Base-by-base conservation (phyloP, 2,329 filamentous ascomycete species). In the Colletotrichum tropicale region DNA sequence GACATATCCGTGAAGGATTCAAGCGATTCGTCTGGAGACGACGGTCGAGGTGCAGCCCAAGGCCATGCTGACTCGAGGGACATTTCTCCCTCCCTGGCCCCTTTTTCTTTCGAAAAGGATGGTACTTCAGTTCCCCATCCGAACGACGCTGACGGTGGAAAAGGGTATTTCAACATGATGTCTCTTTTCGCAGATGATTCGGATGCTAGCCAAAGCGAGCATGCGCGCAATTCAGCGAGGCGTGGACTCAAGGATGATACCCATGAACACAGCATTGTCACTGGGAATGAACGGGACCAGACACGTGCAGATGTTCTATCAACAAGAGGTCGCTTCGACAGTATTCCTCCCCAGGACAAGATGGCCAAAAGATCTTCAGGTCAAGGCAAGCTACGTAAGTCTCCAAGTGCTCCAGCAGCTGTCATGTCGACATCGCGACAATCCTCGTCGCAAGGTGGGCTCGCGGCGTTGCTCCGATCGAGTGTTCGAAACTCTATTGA, bases 401-500 rank as follows among this genome's bases (percentile, higher is more conserved):
- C 12, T 28, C 13, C 24, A 26, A 32, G 26, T 12, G 56, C 26
- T 8, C 70, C 58, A 26, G 21, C 12, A 18, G 55, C 18, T 8
- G 18, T 16, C 24, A 67, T n/a, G 26, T 30, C n/a, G 8, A n/a
- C 3, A 15, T 28, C 38, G 16, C 30, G 24, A 56, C 34, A 30
- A 30, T 26, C 24, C 2, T 34, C 70, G 6, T 71, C 76, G 5
- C 70, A 76, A 15, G 26, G 62, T 18, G 43, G 70, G 5, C 67
- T 74, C 9, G 48, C 70, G 16, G 61, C 70, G 32, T 30, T 74
- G 21, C 60, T 77, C 12, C 74, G 67, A 24, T 62, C 66, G 15
- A 77, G 74, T 34, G 48, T 76, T 15, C 58, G 71, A 8, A 18
- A 64, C 18, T 76, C 74, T 8, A 48, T 82, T 8, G 80, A 81